Base-by-base conservation (phyloP, 2,329 filamentous ascomycete genomes). In the Biscogniauxia mediterranea region DNA sequence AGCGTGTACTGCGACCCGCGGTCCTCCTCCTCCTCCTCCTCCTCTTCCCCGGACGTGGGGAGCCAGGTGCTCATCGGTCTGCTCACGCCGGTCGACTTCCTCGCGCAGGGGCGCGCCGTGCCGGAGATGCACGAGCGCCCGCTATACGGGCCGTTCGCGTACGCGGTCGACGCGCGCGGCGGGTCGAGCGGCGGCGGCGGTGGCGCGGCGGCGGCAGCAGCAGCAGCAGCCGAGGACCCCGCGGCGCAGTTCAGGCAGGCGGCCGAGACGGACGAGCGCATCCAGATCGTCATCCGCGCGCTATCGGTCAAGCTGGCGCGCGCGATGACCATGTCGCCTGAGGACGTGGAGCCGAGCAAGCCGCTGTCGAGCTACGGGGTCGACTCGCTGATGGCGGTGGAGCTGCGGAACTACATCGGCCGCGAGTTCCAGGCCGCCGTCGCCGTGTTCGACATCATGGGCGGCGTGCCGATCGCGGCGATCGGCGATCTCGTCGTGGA, bases 361-460 rank as follows among this genome's bases (percentile, higher is more conserved):
- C 65, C 66, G 15, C 61, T 74, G 1, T 71, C 71, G 0, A 68
- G 65, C 6, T 70, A 69, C 51, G 72, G 72, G 2, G 68, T 74
- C 1, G 72, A 75, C 61, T 75, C 73, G 0, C 68, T 75, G 1
- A 68, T 75, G 52, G 73, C 72, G 3, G 68, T 74, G 1, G 73
- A 76, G 52, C 51, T 75, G 50, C 64, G 73, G 1, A 72, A 71
- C 21, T 75, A 71, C 66, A 69, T 75, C 5, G 54, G 54, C 17
- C 57, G 59, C 6, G 65, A 66, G 25, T 67, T 66, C 19, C 52
- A 56, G 26, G 62, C 63, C 5, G 56, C 46, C 13, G 61, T 65
- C 1, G 60, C 62, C 2, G 62, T 64, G 2, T 66, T 66, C 38
- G 64, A 66, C 26, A 64, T 67, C 15, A 66, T 66, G 62, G 62